These are phyloP conservation scores for Xylaria acuta DNA, from an alignment of 495 filamentous ascomycete species.

Conservation along the genomic window DNA sequence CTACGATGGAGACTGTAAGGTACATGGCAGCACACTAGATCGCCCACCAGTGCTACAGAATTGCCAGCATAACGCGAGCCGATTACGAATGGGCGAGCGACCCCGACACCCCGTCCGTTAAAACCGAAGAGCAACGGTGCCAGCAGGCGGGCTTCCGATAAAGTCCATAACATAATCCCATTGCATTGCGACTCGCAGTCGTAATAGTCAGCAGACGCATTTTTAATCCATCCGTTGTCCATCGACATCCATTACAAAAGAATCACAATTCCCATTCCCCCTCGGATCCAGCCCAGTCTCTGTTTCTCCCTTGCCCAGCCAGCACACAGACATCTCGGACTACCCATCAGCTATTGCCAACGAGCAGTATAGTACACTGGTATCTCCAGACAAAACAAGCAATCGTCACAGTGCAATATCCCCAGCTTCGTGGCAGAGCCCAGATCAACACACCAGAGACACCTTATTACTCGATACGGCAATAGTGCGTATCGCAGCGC, in stretches of 20 bases:
- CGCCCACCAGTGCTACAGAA: conserved; percentile 8
- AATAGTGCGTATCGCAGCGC: conserved; percentile 2
- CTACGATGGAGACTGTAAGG: background rate
- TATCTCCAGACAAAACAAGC: conserved; percentile 18
- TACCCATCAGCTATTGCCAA: background rate
- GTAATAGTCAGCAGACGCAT: conserved; percentile 29
- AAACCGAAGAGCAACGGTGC: conserved; percentile 9
- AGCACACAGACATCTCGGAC: conserved; percentile 5
- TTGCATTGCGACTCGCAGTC: background rate
- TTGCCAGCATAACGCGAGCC: conserved; percentile 9
- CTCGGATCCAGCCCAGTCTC: conserved; percentile 1
- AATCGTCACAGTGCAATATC: conserved; percentile 22
- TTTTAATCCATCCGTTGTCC: conserved; percentile 29
- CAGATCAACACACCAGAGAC: conserved; percentile 16
- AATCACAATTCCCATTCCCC: conserved; percentile 30
- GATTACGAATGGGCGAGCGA: conserved; percentile 23
- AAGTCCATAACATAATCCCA: conserved; percentile 12
- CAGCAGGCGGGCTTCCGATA: conserved; percentile 14
- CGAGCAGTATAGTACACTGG: conserved; percentile 3
- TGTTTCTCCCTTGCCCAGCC: conserved; percentile 11
- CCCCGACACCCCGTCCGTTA: conserved; percentile 22
- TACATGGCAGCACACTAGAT: background rate
- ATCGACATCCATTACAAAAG: conserved; percentile 39
- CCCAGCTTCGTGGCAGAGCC: conserved; percentile 17
- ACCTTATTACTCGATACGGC: conserved; percentile 21